Conservation (phyloP, 441 rosid genomes). For the Adansonia grandidieri region DNA sequence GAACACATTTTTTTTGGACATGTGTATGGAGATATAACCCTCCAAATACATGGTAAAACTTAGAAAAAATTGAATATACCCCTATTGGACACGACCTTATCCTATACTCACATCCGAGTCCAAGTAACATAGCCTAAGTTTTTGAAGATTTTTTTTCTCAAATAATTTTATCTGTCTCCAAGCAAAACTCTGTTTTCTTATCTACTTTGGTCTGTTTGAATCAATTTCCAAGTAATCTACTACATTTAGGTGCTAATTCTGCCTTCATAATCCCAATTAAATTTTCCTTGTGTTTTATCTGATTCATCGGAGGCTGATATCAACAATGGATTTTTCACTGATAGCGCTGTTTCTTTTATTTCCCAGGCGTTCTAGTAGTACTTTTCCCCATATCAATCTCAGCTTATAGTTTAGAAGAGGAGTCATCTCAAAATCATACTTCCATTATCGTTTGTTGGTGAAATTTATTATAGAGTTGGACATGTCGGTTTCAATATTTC, state of each 20-base stretch:
- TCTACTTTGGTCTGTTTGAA: not conserved
- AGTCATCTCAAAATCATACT: not conserved
- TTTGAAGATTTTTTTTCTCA: not conserved
- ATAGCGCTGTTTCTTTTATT: conserved; percentile 29
- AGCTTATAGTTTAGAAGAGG: not conserved
- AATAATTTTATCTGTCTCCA: not conserved
- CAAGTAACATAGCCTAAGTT: not conserved
- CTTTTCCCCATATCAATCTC: conserved; percentile 27
- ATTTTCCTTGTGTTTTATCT: conserved; percentile 33
- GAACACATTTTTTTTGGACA: too few relatives aligned
- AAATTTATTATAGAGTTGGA: conserved; percentile 5
- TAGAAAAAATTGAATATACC: too few relatives aligned
- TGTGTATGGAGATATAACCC: too few relatives aligned
- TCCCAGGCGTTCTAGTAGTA: conserved; percentile 37
- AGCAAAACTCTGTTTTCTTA: not conserved
- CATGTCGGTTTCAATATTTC: not conserved
- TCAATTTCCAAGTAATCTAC: not conserved
- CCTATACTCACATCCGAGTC: too few relatives aligned
- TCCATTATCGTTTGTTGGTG: not conserved
- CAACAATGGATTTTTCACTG: conserved; percentile 36
- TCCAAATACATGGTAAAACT: too few relatives aligned
- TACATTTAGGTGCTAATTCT: not conserved
- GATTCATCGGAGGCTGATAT: conserved; percentile 48
- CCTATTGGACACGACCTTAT: too few relatives aligned
- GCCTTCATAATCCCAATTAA: conserved; percentile 45